Base-by-base conservation (phyloP, 331 rosid species). In the Quercus phellos region DNA sequence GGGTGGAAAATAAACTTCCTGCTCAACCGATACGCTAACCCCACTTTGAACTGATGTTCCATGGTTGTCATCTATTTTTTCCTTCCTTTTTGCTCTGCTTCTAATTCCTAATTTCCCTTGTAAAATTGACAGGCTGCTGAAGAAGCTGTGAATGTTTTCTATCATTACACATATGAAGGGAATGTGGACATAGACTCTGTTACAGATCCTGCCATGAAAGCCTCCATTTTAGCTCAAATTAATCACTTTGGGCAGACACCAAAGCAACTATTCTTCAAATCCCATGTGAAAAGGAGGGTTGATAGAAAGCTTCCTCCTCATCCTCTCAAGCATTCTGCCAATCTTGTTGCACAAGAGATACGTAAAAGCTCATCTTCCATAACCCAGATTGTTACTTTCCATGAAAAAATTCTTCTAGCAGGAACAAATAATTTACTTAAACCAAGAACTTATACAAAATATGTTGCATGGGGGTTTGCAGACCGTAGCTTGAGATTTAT, bases 161-260 rank as follows among this genome's bases (percentile, higher is more conserved):
- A 93, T 83, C 97, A 96, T 81, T 96, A 96, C 83, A 96, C 99
- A 21, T 96, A 96, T 29, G 98, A 96, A 80, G 99, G 99, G 79
- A 93, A 93, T 76, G 99, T 96, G 76, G 98, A 96, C 87, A 96
- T 96, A 82, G 99, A 96, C 83, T 90, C 98, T 1, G 97, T 96
- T 76, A 91, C 91, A 22, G 99, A 96, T 85, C 99, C 99, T 26
- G 98, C 97, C 55, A 89, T 96, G 98, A 96, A 96, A 86, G 99
- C 99, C 83, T 93, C 99, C 78, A 96, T 96, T 89, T 87, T 96
- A 82, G 98, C 99, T 53, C 99, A 96, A 79, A 96, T 96, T 71
- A 96, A 96, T 88, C 98, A 96, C 87, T 96, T 96, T 88, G 99
- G 99, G 84, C 99, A 96, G 92, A 96, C 99, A 27, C 99, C 99